Evolutionary conservation across 192 early-diverging fungal genomes (phyloP).

Genomic region (Entomortierella parvispora): DNA sequence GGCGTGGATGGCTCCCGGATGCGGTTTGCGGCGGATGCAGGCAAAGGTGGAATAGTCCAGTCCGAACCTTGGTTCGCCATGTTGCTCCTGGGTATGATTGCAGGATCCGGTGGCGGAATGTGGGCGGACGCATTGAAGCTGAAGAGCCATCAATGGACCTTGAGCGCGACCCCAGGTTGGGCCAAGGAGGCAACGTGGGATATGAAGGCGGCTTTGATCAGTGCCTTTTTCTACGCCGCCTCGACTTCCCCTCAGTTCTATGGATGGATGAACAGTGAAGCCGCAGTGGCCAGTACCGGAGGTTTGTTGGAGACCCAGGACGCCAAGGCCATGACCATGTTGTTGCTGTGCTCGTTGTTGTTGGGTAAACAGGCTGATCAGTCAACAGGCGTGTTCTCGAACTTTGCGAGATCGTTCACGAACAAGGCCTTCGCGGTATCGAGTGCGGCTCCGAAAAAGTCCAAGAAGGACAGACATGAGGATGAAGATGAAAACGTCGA

Average conservation of each 20-base stretch:
- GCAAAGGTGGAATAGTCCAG: constrained; percentile 7
- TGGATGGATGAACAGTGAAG: constrained; percentile 5
- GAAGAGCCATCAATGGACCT: constrained; percentile 37
- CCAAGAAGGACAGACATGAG: constrained; percentile 6
- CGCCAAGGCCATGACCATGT: constrained; percentile 48
- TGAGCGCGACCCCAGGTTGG: constrained; percentile 17
- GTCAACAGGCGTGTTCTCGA: constrained; percentile 7
- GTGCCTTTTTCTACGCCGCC: constrained; percentile 41
- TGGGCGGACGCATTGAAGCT: constrained; percentile 37
- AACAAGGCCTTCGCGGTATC: background rate
- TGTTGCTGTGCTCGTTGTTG: constrained; percentile 37
- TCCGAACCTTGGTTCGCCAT: constrained; percentile 49
- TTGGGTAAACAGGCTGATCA: constrained; percentile 40
- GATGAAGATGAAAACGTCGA: background rate
- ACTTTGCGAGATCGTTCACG: background rate
- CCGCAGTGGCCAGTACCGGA: background rate
- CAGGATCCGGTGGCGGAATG: constrained; percentile 47
- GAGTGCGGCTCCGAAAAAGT: background rate
- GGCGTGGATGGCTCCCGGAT: constrained; percentile 50
- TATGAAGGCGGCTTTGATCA: constrained; percentile 44
- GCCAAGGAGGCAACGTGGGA: constrained; percentile 25
- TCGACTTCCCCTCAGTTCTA: constrained; percentile 44
- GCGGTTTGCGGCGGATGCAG: constrained; percentile 44
- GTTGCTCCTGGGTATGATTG: constrained; percentile 35
- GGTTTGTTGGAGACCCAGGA: constrained; percentile 38